Base-by-base conservation (phyloP, 202 grass and related monocot species). In the Bolboschoenoplectus hybrid region DNA sequence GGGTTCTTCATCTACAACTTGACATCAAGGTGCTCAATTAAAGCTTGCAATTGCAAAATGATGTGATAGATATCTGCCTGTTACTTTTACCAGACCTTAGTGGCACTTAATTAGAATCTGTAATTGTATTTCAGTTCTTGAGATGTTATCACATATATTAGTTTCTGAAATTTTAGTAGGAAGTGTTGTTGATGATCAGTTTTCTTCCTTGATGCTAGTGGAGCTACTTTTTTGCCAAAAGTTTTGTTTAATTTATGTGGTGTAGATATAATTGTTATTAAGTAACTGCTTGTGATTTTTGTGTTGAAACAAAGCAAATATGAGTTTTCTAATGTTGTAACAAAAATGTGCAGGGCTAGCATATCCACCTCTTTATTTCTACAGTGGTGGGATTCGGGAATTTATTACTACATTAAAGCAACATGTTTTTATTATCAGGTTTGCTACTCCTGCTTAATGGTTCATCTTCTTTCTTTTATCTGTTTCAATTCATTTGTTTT, bases 351-450 rank as follows among this genome's bases (percentile, higher is more conserved):
- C 86, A 99, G 97, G 97, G 20, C 68, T 99, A 61, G 97, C 97
- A 84, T 94, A 84, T 90, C 88, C 97, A 88, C 93, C 97, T 85
- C 91, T 99, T 86, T 94, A 99, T 86, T 99, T 99, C 90, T 99
- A 99, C 77, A 97, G 85, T 79, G 92, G 97, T 5, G 97, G 97
- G 77, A 75, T 93, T 84, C 92, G 93, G 88, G 97, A 99, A 82
- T 89, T 99, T 85, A 91, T 99, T 63, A 81, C 83, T 76, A 91
- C 92, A 69, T 78, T 99, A 66, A 99, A 96, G 64, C 89, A 94
- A 0, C 97, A 99, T 20, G 88, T 97, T 88, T 93, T 99, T 78
- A 92, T 99, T 84, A 86, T 94, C 86, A 99, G 97, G 97, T 99
- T 90, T 83, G 66, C 41, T 75, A 81, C 82, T 70, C 12, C 88